Conservation (phyloP, 2,329 filamentous ascomycete genomes). For the Phialocephala sp. region DNA sequence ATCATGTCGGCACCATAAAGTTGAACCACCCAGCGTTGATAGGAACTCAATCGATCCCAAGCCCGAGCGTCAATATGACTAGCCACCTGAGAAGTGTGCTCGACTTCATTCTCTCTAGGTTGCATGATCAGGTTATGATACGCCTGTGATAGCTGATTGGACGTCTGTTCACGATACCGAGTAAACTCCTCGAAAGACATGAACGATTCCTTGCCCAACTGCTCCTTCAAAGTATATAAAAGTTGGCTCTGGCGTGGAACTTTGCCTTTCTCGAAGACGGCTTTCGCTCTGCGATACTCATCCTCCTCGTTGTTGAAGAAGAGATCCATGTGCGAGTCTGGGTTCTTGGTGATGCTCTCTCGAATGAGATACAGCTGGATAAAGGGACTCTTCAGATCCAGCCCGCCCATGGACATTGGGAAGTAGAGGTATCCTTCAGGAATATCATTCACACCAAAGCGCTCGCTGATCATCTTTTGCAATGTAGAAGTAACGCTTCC, state of each 20-base stretch:
- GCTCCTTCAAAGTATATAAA: background rate
- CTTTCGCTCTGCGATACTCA: conserved; percentile 43
- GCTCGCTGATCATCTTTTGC: conserved; percentile 53
- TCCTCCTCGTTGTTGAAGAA: conserved; percentile 42
- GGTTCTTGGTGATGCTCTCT: conserved; percentile 31
- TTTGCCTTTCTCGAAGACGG: conserved; percentile 40
- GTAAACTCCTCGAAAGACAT: conserved; percentile 48
- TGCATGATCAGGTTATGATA: conserved; percentile 42
- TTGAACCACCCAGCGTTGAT: conserved; percentile 46
- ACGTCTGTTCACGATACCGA: conserved; percentile 44
- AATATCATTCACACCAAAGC: conserved; percentile 50
- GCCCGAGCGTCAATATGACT: conserved; percentile 1
- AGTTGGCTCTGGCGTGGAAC: conserved; percentile 5
- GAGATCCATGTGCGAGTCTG: conserved; percentile 36
- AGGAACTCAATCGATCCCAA: conserved; percentile 29
- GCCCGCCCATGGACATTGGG: conserved; percentile 46
- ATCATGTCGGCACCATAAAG: conserved; percentile 47
- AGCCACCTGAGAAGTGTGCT: conserved; percentile 31
- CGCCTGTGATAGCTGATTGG: conserved; percentile 36
- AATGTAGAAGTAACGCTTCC: conserved; percentile 54
- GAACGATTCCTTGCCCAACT: conserved; percentile 39
- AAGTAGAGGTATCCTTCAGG: conserved; percentile 49
- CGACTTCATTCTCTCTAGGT: conserved; percentile 35
- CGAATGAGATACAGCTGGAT: conserved; percentile 42
- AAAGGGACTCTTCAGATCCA: conserved; percentile 48